Conservation (phyloP, 75 land plant genomes). For the Chamaecyparis obtusa region DNA sequence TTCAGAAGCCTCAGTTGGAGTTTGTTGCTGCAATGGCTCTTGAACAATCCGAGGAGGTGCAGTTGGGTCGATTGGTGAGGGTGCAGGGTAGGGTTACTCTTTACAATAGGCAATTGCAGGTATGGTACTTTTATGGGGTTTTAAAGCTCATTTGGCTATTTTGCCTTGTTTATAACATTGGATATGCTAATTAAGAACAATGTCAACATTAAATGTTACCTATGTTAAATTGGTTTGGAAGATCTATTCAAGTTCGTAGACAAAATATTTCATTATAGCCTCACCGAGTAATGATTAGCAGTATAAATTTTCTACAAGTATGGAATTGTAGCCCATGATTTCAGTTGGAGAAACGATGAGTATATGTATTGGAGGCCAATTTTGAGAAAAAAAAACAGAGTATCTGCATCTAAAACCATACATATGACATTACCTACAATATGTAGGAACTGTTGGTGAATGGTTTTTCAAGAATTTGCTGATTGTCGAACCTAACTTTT, state of each 20-base stretch:
- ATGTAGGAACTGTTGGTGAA: too few species aligned
- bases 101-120: conserved; percentile 29
- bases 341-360: too few species aligned
- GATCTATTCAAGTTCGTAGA: background rate
- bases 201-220: background rate
- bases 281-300: too few species aligned
- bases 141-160: background rate
- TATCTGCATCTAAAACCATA: too few species aligned
- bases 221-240: background rate
- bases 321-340: too few species aligned
- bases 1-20: conserved; percentile 24
- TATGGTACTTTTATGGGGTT: background rate
- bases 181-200: background rate
- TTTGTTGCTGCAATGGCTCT: conserved; percentile 30
- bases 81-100: conserved; percentile 65
- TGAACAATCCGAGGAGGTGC: conserved; percentile 22
- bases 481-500: too few species aligned
- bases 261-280: too few species aligned
- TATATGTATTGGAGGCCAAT: too few species aligned
- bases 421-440: too few species aligned
- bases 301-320: too few species aligned
- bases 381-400: too few species aligned
- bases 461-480: too few species aligned
- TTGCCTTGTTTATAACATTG: background rate
- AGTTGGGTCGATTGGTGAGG: conserved; percentile 52